Evolutionary conservation across 2,329 filamentous ascomycete genomes (phyloP), one percentile per base, ranked within the genome.

Genomic region (Ceratocystis eucalypticola): DNA sequence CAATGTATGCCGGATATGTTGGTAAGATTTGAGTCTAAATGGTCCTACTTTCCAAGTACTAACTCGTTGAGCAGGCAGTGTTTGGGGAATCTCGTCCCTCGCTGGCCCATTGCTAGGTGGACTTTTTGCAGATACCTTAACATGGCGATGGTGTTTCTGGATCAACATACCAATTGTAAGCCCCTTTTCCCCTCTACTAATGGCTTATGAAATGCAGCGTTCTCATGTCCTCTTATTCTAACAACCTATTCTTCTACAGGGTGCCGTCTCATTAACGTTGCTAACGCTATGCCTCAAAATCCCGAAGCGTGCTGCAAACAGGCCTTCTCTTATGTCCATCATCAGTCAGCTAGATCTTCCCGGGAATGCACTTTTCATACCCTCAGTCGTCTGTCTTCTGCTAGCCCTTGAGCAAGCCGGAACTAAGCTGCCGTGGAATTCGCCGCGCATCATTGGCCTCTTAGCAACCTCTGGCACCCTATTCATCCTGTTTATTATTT

Each of bases 391-490:
- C 48, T 77, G 74, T 66, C 74, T 78, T 3, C 70, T 79, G 1
- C 70, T 80, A 12, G 77, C 77, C 10, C 72, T 80, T 8, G 76
- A 78, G 64, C 77, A 75, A 73, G 74, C 72, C 61, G 72, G 71
- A n/a, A 71, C 69, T 20, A 72, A 69, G 30, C 71, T 73, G 50
- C 55, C 70, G 1, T 76, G 64, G 67, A 28, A 8, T 6, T 65
- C 64, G 3, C 30, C 64, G 6, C 48, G 20, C 44, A 20, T 74
- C 53, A 44, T 74, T 50, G 69, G 64, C 20, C 70, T 76, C 1
- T 71, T 76, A 15, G 71, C 76, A 67, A 66, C 74, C 0, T 72
- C 74, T 3, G 71, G 65, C 0, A 67, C 77, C 10, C 69, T 77
- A 2, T 70, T 76, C 15, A n/a, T 72, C 8, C 22, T 70, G 2